phyloP scores from a whole-genome alignment of 1,284 basidiomycete species.

The Pseudozyma flocculosa region DNA sequence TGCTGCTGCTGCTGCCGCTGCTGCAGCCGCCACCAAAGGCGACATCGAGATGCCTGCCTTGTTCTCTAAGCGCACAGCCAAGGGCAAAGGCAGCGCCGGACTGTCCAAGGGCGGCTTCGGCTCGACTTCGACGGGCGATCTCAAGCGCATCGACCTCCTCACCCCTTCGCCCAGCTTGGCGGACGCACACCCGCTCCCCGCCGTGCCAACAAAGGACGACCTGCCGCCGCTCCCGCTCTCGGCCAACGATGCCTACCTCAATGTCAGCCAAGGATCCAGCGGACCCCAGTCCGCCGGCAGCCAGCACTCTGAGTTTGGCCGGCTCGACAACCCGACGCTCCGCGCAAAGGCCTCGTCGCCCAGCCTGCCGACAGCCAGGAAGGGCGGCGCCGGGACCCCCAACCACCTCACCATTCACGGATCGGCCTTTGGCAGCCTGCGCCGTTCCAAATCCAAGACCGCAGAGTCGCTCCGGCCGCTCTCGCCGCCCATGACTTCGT shows the following conservation, averaged over 20 bases:
- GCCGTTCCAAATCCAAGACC: background rate
- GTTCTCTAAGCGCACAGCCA: no score
- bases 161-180: slow-evolving; percentile 30
- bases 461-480: background rate
- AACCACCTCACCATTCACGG: background rate
- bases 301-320: background rate
- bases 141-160: slow-evolving; percentile 17
- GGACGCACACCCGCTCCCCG: slow-evolving; percentile 21
- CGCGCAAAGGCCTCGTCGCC: background rate
- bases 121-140: slow-evolving; percentile 1
- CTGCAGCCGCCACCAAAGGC: no score
- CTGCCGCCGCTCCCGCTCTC: slow-evolving; percentile 8
- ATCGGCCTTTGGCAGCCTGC: background rate
- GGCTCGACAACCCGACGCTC: background rate
- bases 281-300: background rate
- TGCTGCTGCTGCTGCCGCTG: no score
- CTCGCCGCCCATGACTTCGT: background rate
- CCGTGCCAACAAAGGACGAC: slow-evolving; percentile 30
- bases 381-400: no score
- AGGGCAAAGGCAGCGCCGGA: no score
- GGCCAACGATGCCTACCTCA: slow-evolving; percentile 5
- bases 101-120: no score
- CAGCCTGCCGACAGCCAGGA: background rate
- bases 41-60: no score
- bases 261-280: slow-evolving; percentile 4